Conservation (phyloP, 1,284 basidiomycete species). For the Blastosporella zonata region DNA sequence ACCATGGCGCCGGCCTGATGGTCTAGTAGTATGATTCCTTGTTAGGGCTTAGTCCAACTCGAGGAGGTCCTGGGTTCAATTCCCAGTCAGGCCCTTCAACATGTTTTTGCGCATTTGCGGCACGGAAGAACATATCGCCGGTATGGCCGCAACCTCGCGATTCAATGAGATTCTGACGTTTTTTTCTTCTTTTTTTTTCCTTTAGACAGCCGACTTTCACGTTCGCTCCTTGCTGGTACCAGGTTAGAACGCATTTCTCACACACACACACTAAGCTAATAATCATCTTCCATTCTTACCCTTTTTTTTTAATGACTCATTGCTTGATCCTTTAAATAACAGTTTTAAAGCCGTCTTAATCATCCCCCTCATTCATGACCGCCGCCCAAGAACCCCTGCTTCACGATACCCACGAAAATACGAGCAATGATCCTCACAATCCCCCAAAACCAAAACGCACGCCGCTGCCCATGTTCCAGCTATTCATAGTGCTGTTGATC, state of each 20-base stretch:
- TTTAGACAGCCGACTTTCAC: too few relatives aligned
- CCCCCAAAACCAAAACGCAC: slow-evolving; percentile 26
- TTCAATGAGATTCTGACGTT: neutral
- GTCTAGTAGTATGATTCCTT: slow-evolving; percentile 14
- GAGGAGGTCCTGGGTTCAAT: slow-evolving; percentile 14
- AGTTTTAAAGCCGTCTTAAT: neutral
- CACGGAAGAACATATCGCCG: neutral
- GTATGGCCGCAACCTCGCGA: too few relatives aligned
- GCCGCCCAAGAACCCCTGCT: neutral
- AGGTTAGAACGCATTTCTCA: too few relatives aligned
- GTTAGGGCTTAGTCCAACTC: slow-evolving; percentile 4
- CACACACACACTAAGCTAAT: too few relatives aligned
- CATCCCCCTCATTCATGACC: neutral
- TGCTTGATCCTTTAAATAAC: neutral
- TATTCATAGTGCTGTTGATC: slow-evolving; percentile 37
- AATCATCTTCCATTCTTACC: too few relatives aligned
- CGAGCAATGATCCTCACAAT: slow-evolving; percentile 4
- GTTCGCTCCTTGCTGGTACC: too few relatives aligned
- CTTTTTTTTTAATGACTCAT: neutral
- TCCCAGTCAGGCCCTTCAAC: neutral
- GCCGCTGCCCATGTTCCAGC: slow-evolving; percentile 41
- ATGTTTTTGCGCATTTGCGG: neutral
- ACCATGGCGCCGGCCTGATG: slow-evolving; percentile 11
- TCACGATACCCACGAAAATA: neutral
- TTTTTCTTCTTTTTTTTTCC: too few relatives aligned